phyloP scores from a whole-genome alignment of 73 alveolate genomes.

The Tetrahymena elliotti region DNA sequence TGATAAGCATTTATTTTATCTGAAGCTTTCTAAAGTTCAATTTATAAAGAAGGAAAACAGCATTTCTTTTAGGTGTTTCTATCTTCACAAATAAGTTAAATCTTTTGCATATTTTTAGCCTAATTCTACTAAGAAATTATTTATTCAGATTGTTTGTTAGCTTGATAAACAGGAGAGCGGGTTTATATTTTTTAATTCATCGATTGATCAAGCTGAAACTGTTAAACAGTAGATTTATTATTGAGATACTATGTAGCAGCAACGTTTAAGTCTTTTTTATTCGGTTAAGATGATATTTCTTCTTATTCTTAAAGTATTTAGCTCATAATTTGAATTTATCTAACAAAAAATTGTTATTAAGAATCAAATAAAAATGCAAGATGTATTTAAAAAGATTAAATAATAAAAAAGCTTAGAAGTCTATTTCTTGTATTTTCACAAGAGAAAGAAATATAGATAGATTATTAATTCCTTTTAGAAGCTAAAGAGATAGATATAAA shows the following conservation, averaged over 20 bases:
- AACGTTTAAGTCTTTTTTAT: background rate
- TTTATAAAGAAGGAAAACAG: background rate
- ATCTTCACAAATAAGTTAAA: background rate
- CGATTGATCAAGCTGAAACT: background rate
- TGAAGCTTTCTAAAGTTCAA: background rate
- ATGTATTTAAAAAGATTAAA: background rate
- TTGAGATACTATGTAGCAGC: background rate
- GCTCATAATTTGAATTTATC: background rate
- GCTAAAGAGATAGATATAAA: too few relatives aligned
- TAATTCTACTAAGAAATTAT: background rate
- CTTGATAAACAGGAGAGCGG: background rate
- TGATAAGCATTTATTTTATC: background rate
- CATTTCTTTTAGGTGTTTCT: background rate
- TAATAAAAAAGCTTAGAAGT: background rate
- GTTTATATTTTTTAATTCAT: background rate
- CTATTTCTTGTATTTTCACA: background rate
- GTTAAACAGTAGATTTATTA: too few relatives aligned
- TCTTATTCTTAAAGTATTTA: background rate
- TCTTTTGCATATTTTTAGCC: background rate
- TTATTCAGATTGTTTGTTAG: background rate
- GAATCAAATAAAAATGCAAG: background rate
- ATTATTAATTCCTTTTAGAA: too few relatives aligned
- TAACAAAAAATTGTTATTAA: too few relatives aligned
- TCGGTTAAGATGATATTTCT: background rate
- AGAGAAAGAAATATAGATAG: too few relatives aligned